These are phyloP conservation scores for Ulota crispa DNA, from an alignment of 225 moss, liverwort and hornwort species.

Conservation along the genomic window DNA sequence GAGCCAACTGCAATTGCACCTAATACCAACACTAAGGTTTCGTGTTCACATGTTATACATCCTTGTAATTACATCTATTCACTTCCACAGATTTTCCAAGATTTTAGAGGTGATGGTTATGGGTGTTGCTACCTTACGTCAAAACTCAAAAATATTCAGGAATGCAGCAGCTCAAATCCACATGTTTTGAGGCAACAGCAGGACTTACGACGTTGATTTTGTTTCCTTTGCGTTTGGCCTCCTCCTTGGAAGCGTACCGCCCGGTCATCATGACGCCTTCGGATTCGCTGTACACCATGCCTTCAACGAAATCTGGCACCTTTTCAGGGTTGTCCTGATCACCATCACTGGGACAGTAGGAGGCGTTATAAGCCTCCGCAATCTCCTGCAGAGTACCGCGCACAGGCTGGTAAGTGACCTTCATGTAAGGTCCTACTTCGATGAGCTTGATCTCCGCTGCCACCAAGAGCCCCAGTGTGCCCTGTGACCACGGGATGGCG, in stretches of 20 bases:
- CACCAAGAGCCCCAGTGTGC: conserved; percentile 86
- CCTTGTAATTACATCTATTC: too few species aligned
- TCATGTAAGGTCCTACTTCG: conserved; percentile 79
- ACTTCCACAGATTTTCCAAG: too few species aligned
- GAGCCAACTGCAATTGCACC: too few species aligned
- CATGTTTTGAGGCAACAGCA: background rate
- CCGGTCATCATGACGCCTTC: conserved; percentile 83
- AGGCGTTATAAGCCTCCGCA: conserved; percentile 78
- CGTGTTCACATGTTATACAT: too few species aligned
- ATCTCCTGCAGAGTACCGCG: conserved; percentile 62
- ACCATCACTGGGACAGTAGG: conserved; percentile 77
- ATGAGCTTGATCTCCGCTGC: conserved; percentile 94
- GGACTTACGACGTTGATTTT: conserved; percentile 64
- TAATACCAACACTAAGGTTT: too few species aligned
- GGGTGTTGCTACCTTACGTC: too few species aligned
- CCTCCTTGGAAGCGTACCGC: conserved; percentile 62
- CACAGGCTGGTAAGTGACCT: conserved; percentile 63
- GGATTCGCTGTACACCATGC: conserved; percentile 74
- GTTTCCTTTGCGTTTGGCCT: conserved; percentile 72
- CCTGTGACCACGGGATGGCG: conserved; percentile 97
- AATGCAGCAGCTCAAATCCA: background rate
- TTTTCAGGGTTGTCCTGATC: conserved; percentile 97
- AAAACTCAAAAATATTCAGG: background rate
- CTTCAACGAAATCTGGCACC: conserved; percentile 86
- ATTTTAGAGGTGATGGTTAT: too few species aligned